Evolutionary conservation across 805 yeast species (phyloP).

Genomic region (Wickerhamomyces kurtzmanii): DNA sequence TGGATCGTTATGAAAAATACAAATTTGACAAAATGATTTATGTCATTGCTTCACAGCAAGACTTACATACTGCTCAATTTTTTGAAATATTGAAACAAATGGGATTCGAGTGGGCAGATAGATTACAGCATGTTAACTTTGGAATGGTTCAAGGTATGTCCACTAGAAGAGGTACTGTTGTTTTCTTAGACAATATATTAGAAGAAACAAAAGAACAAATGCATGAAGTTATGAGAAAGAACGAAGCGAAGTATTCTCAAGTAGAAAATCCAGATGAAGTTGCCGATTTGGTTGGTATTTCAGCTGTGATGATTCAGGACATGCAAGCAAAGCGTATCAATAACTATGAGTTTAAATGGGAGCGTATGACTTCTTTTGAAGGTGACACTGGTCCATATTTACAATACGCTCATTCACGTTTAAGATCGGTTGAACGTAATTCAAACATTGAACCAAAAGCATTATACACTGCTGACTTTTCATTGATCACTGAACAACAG

Average conservation of each 20-base stretch:
- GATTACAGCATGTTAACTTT: slow-evolving; percentile 76
- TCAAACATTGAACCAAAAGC: slow-evolving; percentile 39
- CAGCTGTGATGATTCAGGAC: slow-evolving; percentile 98
- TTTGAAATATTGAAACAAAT: slow-evolving; percentile 87
- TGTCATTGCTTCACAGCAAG: slow-evolving; percentile 95
- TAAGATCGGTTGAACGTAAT: slow-evolving; percentile 89
- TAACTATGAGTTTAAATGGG: slow-evolving; percentile 96
- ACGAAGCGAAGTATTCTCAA: slow-evolving; percentile 84
- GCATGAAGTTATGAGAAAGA: slow-evolving; percentile 94
- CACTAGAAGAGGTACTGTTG: slow-evolving; percentile 96
- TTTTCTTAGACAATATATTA: slow-evolving; percentile 88
- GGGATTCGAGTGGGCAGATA: slow-evolving; percentile 82
- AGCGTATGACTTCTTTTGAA: slow-evolving; percentile 94
- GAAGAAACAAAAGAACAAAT: slow-evolving; percentile 89
- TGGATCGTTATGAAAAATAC: slow-evolving; percentile 75
- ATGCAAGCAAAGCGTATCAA: slow-evolving; percentile 96
- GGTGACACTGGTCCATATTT: slow-evolving; percentile 99
- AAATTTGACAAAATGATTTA: slow-evolving; percentile 93
- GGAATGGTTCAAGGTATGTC: slow-evolving; percentile 99
- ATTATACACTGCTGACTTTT: slow-evolving; percentile 43
- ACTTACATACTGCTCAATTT: slow-evolving; percentile 86
- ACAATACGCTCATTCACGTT: slow-evolving; percentile 96
- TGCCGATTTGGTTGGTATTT: slow-evolving; percentile 92
- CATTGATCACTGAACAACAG: slow-evolving; percentile 57
- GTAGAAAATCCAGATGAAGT: slow-evolving; percentile 89